Evolutionary conservation across 1,284 basidiomycete genomes (phyloP).

Genomic region (Cutaneotrichosporon cutaneum): DNA sequence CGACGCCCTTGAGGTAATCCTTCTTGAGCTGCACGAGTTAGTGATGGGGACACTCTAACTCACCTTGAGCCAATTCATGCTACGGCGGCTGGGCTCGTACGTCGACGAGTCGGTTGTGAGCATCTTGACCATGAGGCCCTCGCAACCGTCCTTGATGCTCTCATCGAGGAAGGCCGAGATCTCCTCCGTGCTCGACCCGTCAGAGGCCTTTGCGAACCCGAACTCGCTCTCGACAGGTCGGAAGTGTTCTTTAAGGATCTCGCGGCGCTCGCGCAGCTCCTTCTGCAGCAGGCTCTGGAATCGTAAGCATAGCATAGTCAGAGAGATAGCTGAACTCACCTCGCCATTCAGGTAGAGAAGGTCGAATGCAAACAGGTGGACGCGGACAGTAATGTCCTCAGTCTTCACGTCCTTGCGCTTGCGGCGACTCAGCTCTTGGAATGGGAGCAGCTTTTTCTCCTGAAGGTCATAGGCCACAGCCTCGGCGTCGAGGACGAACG

Average conservation of each 20-base stretch:
- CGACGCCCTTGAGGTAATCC: slow-evolving; percentile 94
- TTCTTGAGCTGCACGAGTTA: slow-evolving; percentile 74
- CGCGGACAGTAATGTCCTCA: slow-evolving; percentile 60
- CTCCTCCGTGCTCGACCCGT: slow-evolving; percentile 85
- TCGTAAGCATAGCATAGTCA: too few relatives aligned
- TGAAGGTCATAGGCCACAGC: slow-evolving; percentile 72
- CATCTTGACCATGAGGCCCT: slow-evolving; percentile 99
- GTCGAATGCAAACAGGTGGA: slow-evolving; percentile 61
- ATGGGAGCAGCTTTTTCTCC: slow-evolving; percentile 69
- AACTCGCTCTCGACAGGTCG: slow-evolving; percentile 83
- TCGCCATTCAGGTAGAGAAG: slow-evolving; percentile 60
- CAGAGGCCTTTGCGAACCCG: slow-evolving; percentile 85
- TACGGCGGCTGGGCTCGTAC: slow-evolving; percentile 92
- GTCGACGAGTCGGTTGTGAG: slow-evolving; percentile 83
- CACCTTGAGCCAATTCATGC: slow-evolving; percentile 98
- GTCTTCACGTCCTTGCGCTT: slow-evolving; percentile 79
- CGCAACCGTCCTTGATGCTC: slow-evolving; percentile 95
- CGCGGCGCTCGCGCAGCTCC: slow-evolving; percentile 63
- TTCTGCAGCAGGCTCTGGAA: slow-evolving; percentile 48
- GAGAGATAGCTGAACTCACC: slow-evolving; percentile 38
- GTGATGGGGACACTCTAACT: slow-evolving; percentile 12
- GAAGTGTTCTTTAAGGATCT: slow-evolving; percentile 77
- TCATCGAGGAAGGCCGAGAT: slow-evolving; percentile 94
- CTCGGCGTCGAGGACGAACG: slow-evolving; percentile 81
- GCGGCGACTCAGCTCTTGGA: slow-evolving; percentile 81